A percentile compares a stretch with the other conserved stretches of the same genome.
Evolutionary conservation across 768 basidiomycete species (phyloP).

Genomic region (Leccinum variicolor): DNA sequence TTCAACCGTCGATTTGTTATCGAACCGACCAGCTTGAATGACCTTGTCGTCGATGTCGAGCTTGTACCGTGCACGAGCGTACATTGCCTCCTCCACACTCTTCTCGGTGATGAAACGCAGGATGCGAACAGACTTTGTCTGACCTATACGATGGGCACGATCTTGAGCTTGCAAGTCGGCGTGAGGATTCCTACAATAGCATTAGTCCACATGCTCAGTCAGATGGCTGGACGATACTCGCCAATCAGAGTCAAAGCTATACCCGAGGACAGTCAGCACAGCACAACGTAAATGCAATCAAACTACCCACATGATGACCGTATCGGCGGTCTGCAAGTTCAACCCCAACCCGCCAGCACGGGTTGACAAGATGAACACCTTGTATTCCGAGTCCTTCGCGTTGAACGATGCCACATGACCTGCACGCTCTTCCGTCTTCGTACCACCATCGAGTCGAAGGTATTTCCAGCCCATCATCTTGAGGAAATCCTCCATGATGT

Average conservation of each 20-base stretch:
- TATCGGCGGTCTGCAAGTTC: constrained; percentile 95
- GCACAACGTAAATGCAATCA: not conserved
- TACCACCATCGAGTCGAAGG: constrained; percentile 93
- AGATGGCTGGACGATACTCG: constrained; percentile 16
- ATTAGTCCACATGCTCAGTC: not conserved
- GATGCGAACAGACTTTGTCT: constrained; percentile 96
- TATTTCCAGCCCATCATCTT: constrained; percentile 84
- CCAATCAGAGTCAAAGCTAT: constrained; percentile 79
- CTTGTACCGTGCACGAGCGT: constrained; percentile 91
- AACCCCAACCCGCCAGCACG: constrained; percentile 91
- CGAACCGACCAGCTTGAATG: constrained; percentile 98
- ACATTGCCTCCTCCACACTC: constrained; percentile 98
- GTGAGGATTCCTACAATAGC: constrained; percentile 81
- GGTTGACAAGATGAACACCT: constrained; percentile 92
- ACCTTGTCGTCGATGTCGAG: constrained; percentile 99
- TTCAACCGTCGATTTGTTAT: constrained; percentile 96
- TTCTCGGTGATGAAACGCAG: constrained; percentile 96
- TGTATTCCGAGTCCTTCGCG: constrained; percentile 81
- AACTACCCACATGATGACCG: constrained; percentile 81
- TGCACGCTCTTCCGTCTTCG: constrained; percentile 93
- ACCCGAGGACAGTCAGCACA: constrained; percentile 9
- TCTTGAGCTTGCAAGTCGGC: constrained; percentile 99
- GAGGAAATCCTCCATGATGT: constrained; percentile 95
- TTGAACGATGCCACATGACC: constrained; percentile 85
- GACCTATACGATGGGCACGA: constrained; percentile 99